phyloP scores from a whole-genome alignment of 2,329 filamentous ascomycete genomes.

The Ophiostoma sp. region DNA sequence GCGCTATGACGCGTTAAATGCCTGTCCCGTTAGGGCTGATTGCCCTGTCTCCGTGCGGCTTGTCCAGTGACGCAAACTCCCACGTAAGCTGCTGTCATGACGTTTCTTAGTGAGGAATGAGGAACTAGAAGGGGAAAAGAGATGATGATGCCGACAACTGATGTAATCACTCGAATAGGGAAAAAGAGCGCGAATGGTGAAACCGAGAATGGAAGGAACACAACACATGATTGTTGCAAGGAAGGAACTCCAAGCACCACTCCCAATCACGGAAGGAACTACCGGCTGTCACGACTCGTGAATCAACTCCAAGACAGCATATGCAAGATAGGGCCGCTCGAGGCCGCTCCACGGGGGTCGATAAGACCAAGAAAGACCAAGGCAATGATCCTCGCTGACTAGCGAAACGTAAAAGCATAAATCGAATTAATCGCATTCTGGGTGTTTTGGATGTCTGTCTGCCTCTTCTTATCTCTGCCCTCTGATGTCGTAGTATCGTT shows the following conservation, averaged over 20 bases:
- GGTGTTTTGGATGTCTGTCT: background rate
- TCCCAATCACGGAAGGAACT: background rate
- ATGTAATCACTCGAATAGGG: background rate
- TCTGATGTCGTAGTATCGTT: background rate
- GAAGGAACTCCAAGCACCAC: too few relatives aligned
- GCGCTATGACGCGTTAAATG: too few relatives aligned
- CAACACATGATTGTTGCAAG: background rate
- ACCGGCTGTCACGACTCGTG: constrained; percentile 2
- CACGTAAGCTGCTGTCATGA: background rate
- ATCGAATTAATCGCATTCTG: background rate
- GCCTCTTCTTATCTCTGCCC: background rate
- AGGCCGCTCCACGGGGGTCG: background rate
- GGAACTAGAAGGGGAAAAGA: background rate
- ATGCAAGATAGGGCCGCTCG: background rate
- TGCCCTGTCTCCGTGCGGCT: background rate
- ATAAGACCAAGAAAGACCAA: constrained; percentile 1
- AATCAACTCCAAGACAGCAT: constrained; percentile 9
- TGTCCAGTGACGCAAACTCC: constrained; percentile 10
- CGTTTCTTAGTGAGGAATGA: background rate
- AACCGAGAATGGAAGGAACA: background rate
- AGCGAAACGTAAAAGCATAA: background rate
- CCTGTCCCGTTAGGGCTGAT: too few relatives aligned
- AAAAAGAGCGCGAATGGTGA: too few relatives aligned
- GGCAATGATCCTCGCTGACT: constrained; percentile 4
- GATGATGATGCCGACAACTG: background rate